Evolutionary conservation across 306 rosid species (phyloP).

Genomic region (Albizia julibrissin): DNA sequence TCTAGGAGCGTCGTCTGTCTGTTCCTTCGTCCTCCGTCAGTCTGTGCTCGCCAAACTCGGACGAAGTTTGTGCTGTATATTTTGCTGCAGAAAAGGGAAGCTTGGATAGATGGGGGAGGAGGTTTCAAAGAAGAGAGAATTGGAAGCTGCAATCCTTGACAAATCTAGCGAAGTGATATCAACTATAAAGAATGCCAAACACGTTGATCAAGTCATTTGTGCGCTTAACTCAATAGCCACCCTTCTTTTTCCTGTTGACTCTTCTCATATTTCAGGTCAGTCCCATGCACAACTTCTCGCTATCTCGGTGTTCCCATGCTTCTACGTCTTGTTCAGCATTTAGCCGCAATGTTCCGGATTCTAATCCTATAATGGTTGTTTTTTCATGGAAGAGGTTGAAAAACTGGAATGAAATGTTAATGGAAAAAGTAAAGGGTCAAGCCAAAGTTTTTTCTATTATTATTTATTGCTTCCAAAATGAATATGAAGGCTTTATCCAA

Average conservation of each 20-base stretch:
- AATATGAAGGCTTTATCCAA: background rate
- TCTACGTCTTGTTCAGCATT: conserved; percentile 6
- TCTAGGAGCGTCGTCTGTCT: background rate
- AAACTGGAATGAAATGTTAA: background rate
- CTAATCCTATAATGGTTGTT: background rate
- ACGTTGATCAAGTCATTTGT: conserved; percentile 74
- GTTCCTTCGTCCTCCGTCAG: background rate
- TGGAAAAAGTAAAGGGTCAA: background rate
- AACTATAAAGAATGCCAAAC: conserved; percentile 54
- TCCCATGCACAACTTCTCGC: background rate
- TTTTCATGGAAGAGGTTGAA: background rate
- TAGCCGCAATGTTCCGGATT: background rate
- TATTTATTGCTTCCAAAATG: background rate
- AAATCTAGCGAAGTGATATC: conserved; percentile 71
- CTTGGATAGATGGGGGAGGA: conserved; percentile 48
- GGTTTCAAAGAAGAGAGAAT: conserved; percentile 44
- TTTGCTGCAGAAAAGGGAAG: background rate
- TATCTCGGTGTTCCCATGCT: background rate
- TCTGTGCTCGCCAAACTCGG: background rate
- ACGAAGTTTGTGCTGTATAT: background rate
- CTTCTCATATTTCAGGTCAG: conserved; percentile 70
- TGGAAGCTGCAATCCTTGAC: conserved; percentile 47
- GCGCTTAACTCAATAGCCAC: conserved; percentile 73
- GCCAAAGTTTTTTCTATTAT: background rate
- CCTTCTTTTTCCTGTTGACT: conserved; percentile 67